Percentiles rank a stretch among this genome's conserved stretches.
Evolutionary conservation across 169 alveolate species (phyloP).

Genomic region (Plasmodium cynomolgi): DNA sequence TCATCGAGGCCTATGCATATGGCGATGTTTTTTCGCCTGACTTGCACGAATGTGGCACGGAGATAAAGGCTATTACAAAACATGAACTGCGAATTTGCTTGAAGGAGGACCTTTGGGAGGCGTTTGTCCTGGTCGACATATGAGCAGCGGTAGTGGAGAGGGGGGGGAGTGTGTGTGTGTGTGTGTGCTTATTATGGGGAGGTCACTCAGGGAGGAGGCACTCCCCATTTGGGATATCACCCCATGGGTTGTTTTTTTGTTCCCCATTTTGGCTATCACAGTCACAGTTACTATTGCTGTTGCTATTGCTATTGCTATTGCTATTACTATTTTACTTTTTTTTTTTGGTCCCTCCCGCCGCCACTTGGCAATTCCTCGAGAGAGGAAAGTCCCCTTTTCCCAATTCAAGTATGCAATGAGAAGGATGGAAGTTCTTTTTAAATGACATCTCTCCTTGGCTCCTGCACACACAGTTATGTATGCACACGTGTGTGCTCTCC

Average conservation of each 20-base stretch:
- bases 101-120: conserved; percentile 17
- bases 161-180: no score
- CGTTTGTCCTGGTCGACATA: conserved; percentile 57
- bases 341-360: no score
- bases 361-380: no score
- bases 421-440: no score
- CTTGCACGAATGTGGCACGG: conserved; percentile 80
- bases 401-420: no score
- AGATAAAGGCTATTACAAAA: conserved; percentile 84
- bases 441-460: no score
- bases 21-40: conserved; percentile 76
- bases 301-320: no score
- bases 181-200: background rate
- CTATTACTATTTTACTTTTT: no score
- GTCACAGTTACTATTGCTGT: background rate
- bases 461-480: no score
- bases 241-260: background rate
- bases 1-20: conserved; percentile 56
- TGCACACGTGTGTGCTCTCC: no score
- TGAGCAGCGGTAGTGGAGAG: background rate
- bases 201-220: background rate
- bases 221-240: background rate
- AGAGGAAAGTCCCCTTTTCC: no score
- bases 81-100: conserved; percentile 75
- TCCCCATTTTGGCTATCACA: background rate